Conservation (phyloP, 371 early-diverging fungal genomes). For the Actinomortierella wolfii region DNA sequence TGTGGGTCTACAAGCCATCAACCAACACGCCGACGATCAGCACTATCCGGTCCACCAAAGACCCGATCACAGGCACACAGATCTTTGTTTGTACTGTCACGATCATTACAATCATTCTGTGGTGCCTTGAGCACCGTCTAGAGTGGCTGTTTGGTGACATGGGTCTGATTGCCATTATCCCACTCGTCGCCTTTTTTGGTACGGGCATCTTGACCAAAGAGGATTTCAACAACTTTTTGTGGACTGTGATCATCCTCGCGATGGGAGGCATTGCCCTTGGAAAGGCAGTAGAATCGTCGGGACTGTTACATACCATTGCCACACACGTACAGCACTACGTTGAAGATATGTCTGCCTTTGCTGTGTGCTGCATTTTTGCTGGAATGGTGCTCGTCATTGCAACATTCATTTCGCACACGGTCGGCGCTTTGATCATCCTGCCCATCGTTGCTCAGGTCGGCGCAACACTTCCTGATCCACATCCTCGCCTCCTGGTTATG, state of each 20-base stretch:
- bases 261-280: slow-evolving; percentile 95
- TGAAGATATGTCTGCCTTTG: slow-evolving; percentile 66
- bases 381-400: slow-evolving; percentile 74
- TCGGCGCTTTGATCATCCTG: slow-evolving; percentile 84
- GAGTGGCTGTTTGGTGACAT: slow-evolving; percentile 85
- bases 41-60: slow-evolving; percentile 59
- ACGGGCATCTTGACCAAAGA: slow-evolving; percentile 91
- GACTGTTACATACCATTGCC: slow-evolving; percentile 82
- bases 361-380: slow-evolving; percentile 71
- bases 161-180: slow-evolving; percentile 91
- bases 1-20: slow-evolving; percentile 70
- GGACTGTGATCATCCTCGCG: slow-evolving; percentile 95
- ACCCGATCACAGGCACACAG: slow-evolving; percentile 70
- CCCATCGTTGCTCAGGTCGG: slow-evolving; percentile 85
- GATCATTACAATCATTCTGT: slow-evolving; percentile 75
- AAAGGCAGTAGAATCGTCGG: slow-evolving; percentile 87
- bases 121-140: slow-evolving; percentile 84
- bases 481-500: slow-evolving; percentile 92
- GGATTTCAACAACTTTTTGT: slow-evolving; percentile 91
- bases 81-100: slow-evolving; percentile 71
- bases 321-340: slow-evolving; percentile 65
- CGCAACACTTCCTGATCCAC: slow-evolving; percentile 73
- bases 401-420: slow-evolving; percentile 96
- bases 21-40: slow-evolving; percentile 57
- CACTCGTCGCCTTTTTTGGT: slow-evolving; percentile 91